These are phyloP conservation scores for Ascoidea tarda DNA, from an alignment of 805 yeast genomes.

Conservation along the genomic window DNA sequence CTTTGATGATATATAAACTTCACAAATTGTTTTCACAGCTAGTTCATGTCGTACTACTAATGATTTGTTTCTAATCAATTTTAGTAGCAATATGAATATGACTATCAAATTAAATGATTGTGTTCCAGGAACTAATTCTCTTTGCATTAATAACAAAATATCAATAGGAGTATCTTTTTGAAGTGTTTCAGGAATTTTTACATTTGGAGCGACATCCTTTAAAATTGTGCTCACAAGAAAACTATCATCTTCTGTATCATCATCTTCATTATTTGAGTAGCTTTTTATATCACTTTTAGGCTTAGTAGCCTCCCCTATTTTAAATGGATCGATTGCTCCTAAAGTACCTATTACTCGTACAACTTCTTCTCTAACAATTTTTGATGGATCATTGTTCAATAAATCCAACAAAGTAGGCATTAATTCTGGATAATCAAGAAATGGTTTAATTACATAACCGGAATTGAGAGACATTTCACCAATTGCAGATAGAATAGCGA, in stretches of 20 bases:
- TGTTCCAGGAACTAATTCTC: slow-evolving; percentile 71
- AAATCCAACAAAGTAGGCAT: slow-evolving; percentile 72
- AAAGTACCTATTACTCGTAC: slow-evolving; percentile 81
- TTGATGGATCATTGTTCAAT: slow-evolving; percentile 49
- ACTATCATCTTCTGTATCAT: slow-evolving; percentile 1
- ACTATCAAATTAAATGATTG: slow-evolving; percentile 96
- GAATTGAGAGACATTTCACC: slow-evolving; percentile 86
- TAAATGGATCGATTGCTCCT: slow-evolving; percentile 96
- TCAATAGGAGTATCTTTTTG: slow-evolving; percentile 87
- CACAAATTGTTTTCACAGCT: slow-evolving; percentile 88
- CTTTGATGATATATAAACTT: slow-evolving; percentile 81
- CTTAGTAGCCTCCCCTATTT: slow-evolving; percentile 82
- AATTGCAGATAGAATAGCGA: slow-evolving; percentile 75
- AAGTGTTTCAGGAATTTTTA: slow-evolving; percentile 5
- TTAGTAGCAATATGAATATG: slow-evolving; percentile 74
- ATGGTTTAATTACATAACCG: slow-evolving; percentile 91
- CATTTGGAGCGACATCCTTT: slow-evolving; percentile 30
- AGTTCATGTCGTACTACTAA: slow-evolving; percentile 77
- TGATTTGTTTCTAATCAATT: slow-evolving; percentile 73
- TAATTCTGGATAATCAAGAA: slow-evolving; percentile 81
- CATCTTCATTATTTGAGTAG: background rate
- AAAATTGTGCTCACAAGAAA: slow-evolving; percentile 8
- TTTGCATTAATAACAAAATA: slow-evolving; percentile 80
- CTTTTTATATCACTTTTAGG: no score
- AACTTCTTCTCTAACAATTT: slow-evolving; percentile 70